Conservation (phyloP, 2,329 filamentous ascomycete species). For the Dryadomyces quercus-mongolicae region DNA sequence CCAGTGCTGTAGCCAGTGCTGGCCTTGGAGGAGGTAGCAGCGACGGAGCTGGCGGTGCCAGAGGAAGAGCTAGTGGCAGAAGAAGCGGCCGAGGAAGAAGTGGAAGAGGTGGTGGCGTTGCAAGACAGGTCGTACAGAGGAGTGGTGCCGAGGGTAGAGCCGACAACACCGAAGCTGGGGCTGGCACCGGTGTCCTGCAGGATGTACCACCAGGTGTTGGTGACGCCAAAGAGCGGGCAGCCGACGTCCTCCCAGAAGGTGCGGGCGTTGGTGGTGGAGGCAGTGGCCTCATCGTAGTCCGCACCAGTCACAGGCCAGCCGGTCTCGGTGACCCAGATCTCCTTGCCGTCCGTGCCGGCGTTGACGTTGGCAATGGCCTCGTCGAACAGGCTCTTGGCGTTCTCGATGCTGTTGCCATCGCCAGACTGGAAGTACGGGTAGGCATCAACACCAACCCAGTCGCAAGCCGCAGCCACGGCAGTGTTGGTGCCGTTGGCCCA, state of each 20-base stretch:
- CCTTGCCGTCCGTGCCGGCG: slow-evolving; percentile 49
- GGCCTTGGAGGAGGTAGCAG: not conserved
- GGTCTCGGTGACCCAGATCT: slow-evolving; percentile 79
- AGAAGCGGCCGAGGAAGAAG: slow-evolving; percentile 4
- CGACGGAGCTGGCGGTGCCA: not conserved
- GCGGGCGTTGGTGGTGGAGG: slow-evolving; percentile 57
- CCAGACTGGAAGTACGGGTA: slow-evolving; percentile 77
- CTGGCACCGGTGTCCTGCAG: slow-evolving; percentile 56
- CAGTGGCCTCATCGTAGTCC: slow-evolving; percentile 46
- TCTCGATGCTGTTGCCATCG: slow-evolving; percentile 50
- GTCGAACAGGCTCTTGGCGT: slow-evolving; percentile 56
- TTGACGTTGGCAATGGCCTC: slow-evolving; percentile 50
- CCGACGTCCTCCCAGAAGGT: slow-evolving; percentile 71
- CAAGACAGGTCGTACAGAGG: slow-evolving; percentile 55
- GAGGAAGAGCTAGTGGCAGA: not conserved
- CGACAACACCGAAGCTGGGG: slow-evolving; percentile 61
- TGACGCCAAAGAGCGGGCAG: slow-evolving; percentile 54
- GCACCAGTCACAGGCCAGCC: slow-evolving; percentile 71
- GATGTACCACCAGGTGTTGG: slow-evolving; percentile 66
- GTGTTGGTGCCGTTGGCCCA: slow-evolving; percentile 64
- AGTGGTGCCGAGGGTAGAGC: slow-evolving; percentile 35
- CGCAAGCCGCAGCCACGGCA: slow-evolving; percentile 54
- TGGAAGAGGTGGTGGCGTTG: slow-evolving; percentile 21
- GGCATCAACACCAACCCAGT: slow-evolving; percentile 76
- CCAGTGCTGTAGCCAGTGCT: slow-evolving; percentile 2